Conservation (phyloP, 228 moss, liverwort and hornwort genomes). For the Sphagnum magellanicum region DNA sequence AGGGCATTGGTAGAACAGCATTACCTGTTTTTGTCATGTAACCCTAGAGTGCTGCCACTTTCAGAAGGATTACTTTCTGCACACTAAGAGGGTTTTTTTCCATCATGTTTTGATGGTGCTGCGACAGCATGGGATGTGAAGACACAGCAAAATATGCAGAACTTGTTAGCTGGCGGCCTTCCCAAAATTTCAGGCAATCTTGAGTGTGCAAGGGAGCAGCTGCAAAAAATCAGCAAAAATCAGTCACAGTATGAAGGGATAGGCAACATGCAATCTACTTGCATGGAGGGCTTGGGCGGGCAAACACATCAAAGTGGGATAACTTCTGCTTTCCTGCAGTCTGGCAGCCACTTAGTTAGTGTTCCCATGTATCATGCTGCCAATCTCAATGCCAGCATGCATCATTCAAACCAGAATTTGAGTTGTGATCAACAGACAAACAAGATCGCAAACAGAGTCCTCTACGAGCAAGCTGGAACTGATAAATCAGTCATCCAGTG, state of each 20-base stretch:
- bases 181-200: constrained; percentile 35
- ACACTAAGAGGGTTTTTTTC: no score
- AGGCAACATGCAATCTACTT: constrained; percentile 23
- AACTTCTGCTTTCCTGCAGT: constrained; percentile 9
- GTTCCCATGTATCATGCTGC: constrained; percentile 7
- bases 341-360: constrained; percentile 20
- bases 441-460: constrained; percentile 17
- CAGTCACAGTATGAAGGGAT: constrained; percentile 36
- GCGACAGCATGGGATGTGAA: constrained; percentile 49
- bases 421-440: constrained; percentile 21
- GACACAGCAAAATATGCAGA: constrained; percentile 43
- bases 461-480: constrained; percentile 22
- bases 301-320: constrained; percentile 32
- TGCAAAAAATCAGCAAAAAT: constrained; percentile 1
- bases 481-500: constrained; percentile 30
- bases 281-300: constrained; percentile 19
- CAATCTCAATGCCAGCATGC: constrained; percentile 15
- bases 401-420: constrained; percentile 14
- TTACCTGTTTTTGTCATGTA: no score
- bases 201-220: constrained; percentile 32
- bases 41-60: no score
- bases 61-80: no score
- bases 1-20: no score
- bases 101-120: neutral
- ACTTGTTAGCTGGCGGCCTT: constrained; percentile 18